A percentile compares a stretch with the other conserved stretches of the same genome.
Evolutionary conservation across 257 asterid genomes (phyloP).

Genomic region (Solanum sejunctum): DNA sequence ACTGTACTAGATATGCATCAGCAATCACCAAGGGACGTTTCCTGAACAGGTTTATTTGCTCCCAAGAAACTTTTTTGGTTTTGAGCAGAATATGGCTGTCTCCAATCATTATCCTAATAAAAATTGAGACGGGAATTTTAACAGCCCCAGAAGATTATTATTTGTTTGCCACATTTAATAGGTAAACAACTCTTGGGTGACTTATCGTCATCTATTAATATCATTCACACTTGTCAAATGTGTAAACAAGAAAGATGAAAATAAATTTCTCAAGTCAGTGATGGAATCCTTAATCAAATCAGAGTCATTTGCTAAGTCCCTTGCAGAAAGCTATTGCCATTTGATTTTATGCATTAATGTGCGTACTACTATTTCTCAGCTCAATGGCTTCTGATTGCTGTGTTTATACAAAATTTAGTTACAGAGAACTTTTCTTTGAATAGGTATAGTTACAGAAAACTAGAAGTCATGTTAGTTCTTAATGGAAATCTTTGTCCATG

Average conservation of each 20-base stretch:
- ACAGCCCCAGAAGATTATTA: neutral
- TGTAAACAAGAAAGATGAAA: neutral
- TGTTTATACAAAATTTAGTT: neutral
- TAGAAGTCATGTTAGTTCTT: neutral
- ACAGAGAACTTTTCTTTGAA: neutral
- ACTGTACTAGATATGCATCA: neutral
- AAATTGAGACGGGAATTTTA: neutral
- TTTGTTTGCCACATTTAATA: neutral
- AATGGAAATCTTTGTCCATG: neutral
- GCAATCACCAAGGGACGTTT: neutral
- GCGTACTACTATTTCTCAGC: neutral
- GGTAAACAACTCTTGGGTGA: neutral
- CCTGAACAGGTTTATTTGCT: neutral
- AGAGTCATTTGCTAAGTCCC: neutral
- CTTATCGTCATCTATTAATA: neutral
- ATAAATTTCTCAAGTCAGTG: neutral
- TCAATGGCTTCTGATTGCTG: neutral
- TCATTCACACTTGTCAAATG: neutral
- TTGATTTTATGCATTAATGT: neutral
- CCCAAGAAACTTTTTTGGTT: neutral
- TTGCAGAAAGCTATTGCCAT: neutral
- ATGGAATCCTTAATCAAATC: neutral
- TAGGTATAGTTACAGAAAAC: neutral
- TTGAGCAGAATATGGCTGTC: neutral
- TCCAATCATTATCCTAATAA: neutral